Base-by-base conservation (phyloP, 768 basidiomycete genomes). In the Mycena olivaceomarginata region DNA sequence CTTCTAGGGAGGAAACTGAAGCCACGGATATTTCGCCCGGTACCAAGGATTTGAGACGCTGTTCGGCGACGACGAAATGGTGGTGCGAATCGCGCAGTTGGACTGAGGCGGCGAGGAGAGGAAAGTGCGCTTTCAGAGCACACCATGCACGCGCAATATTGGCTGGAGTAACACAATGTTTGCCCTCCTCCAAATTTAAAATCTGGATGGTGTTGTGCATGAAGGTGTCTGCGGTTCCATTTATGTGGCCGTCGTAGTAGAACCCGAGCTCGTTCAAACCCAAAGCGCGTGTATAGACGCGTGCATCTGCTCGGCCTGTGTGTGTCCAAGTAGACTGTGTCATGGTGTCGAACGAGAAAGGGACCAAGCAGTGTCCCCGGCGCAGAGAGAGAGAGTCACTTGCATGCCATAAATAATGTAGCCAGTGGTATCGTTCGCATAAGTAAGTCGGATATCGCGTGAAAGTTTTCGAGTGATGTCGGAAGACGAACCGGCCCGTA, bases 41-140 rank as follows among this genome's bases (percentile, higher is more conserved):
- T 22, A 77, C 80, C 39, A 80, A 79, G n/a, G 71, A 66, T 15
- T 67, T 57, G 45, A 92, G 77, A 8, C 83, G 84, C 2, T 84
- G 81, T 79, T 89, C 86, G 31, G 78, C 82, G 59, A 93, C 86
- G 25, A 87, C 80, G 73, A 93, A 92, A 46, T 82, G 82, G n/a
- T 87, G 78, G 31, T 79, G 78, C 13, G 82, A 77, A 25, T 83
- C 77, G 8, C 84, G 80, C 60, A 85, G 83, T 62, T 85, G 83
- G n/a, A 92, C 77, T 6, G 72, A 82, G 8, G 89, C 86, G 5
- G 86, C 90, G 15, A 90, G 88, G 5, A 93, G 84, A 2, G 92
- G 92, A 75, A 85, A 91, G 45, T 84, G 86, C 39, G 82, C 83
- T 81, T 93, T 93, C 25, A 91, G 81, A 13, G 85, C 80, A 25